Evolutionary conservation across 176 grass and related monocot species (phyloP).

Genomic region (Alopecurus myosuroides): DNA sequence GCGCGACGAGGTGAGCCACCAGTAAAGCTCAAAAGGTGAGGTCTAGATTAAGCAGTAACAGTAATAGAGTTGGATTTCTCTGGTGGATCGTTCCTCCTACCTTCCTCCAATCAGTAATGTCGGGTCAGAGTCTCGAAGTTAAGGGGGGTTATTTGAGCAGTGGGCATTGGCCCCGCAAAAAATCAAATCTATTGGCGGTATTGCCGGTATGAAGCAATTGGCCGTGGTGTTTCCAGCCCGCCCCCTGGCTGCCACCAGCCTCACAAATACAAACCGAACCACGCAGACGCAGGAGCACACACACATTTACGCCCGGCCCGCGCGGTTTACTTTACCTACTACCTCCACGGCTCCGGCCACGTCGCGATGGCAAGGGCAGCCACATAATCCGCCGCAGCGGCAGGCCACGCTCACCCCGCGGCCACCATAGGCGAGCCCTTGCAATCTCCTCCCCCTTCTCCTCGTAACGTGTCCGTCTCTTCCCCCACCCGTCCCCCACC

Average conservation of each 20-base stretch:
- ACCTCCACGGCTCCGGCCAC: slow-evolving; percentile 21
- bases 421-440: slow-evolving; percentile 30
- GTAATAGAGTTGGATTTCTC: neutral
- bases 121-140: slow-evolving; percentile 14
- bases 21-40: neutral
- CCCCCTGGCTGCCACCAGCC: slow-evolving; percentile 26
- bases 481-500: slow-evolving; percentile 35
- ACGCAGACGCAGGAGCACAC: neutral
- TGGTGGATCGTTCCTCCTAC: neutral
- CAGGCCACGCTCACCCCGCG: slow-evolving; percentile 51
- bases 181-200: slow-evolving; percentile 20
- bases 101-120: neutral
- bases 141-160: neutral
- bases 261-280: slow-evolving; percentile 4
- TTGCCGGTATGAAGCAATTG: slow-evolving; percentile 23
- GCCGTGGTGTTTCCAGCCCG: slow-evolving; percentile 8
- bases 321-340: neutral
- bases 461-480: slow-evolving; percentile 42
- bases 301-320: neutral
- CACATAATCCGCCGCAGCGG: slow-evolving; percentile 14
- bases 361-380: slow-evolving; percentile 36
- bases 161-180: neutral
- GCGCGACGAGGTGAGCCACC: neutral
- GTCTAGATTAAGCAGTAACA: neutral
- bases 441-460: neutral